Conservation (phyloP, 1,284 basidiomycete species). For the Somion occarium region DNA sequence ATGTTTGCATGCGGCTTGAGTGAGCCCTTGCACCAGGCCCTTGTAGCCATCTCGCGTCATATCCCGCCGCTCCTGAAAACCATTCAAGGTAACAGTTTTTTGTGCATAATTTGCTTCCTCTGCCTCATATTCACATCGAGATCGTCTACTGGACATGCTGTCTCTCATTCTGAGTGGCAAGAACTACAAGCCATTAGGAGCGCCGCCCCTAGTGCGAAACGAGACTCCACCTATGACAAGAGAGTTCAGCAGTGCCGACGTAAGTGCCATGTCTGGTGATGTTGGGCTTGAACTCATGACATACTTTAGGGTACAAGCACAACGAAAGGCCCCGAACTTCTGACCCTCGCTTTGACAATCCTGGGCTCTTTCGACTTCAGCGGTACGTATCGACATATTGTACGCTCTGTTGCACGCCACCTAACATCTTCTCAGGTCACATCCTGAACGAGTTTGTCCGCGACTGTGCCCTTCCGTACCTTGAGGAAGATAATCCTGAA, state of each 20-base stretch:
- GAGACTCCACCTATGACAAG: constrained; percentile 47
- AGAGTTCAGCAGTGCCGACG: constrained; percentile 61
- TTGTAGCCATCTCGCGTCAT: constrained; percentile 82
- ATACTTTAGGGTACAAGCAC: not conserved
- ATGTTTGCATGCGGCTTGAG: constrained; percentile 97
- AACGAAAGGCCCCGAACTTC: constrained; percentile 66
- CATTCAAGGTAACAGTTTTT: constrained; percentile 71
- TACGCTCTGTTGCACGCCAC: not conserved
- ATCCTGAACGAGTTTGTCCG: constrained; percentile 96
- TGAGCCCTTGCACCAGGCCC: constrained; percentile 82
- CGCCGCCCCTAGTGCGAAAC: constrained; percentile 54
- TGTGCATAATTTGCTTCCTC: not conserved
- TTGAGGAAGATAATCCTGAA: constrained; percentile 90
- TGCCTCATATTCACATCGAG: constrained; percentile 33
- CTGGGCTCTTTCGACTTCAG: constrained; percentile 95
- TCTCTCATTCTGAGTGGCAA: constrained; percentile 80
- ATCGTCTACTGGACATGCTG: constrained; percentile 82
- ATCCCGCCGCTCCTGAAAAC: constrained; percentile 91
- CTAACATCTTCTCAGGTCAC: constrained; percentile 57
- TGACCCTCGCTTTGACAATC: constrained; percentile 85
- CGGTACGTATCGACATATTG: constrained; percentile 39
- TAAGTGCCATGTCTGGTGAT: constrained; percentile 19
- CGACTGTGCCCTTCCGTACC: constrained; percentile 87
- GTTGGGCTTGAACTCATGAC: not conserved
- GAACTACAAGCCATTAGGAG: constrained; percentile 82